Evolutionary conservation across 208 protist genomes (phyloP).

Genomic region (Crithidia sp.): DNA sequence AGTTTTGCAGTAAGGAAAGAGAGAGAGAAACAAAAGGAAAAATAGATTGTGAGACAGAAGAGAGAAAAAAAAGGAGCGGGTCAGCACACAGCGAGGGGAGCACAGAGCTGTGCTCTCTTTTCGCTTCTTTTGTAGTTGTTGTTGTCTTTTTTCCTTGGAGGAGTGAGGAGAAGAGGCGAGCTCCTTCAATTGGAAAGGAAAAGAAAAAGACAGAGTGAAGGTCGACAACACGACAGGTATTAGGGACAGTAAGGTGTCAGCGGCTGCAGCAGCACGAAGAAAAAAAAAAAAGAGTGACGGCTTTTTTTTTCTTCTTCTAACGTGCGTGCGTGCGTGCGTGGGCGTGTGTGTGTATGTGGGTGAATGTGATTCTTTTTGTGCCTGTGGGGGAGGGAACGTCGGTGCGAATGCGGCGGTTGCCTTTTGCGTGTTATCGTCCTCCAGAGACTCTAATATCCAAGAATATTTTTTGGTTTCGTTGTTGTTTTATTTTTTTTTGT

Average conservation of each 20-base stretch:
- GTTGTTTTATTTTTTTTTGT: no score
- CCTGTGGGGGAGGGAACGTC: no score
- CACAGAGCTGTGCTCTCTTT: not conserved
- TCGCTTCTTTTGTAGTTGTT: not conserved
- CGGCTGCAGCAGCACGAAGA: no score
- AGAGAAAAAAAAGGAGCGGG: not conserved
- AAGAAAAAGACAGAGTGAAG: not conserved
- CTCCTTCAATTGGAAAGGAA: not conserved
- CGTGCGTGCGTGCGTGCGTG: no score
- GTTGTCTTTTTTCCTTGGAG: not conserved
- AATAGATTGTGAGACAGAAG: not conserved
- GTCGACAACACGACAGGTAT: no score
- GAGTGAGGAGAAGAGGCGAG: not conserved
- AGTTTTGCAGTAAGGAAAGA: constrained; percentile 8
- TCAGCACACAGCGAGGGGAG: not conserved
- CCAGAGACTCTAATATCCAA: no score
- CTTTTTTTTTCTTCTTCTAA: not conserved
- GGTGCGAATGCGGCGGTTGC: no score
- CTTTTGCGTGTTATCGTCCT: no score
- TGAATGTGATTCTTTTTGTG: no score
- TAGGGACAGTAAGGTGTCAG: no score
- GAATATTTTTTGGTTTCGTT: no score
- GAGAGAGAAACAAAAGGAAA: not conserved
- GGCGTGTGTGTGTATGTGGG: no score
- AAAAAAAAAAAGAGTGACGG: not conserved